These are phyloP conservation scores for Malassezia equina DNA, from an alignment of 1,284 basidiomycete genomes.

Conservation along the genomic window DNA sequence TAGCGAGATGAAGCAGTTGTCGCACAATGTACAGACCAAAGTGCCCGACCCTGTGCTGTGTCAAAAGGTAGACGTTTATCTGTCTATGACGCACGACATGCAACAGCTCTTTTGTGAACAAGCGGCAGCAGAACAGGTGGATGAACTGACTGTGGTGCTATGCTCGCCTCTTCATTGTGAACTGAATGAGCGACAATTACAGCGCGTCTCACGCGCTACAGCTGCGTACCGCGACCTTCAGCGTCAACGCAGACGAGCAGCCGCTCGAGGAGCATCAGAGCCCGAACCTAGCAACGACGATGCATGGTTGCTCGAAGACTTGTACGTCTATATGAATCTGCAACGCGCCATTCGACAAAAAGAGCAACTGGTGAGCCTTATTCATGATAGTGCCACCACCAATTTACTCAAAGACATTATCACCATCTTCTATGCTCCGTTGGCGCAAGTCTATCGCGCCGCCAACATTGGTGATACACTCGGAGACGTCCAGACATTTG, in stretches of 20 bases:
- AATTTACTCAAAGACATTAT: slow-evolving; percentile 96
- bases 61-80: slow-evolving; percentile 75
- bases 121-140: slow-evolving; percentile 59
- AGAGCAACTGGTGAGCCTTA: slow-evolving; percentile 81
- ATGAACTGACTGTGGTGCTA: slow-evolving; percentile 71
- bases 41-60: slow-evolving; percentile 77
- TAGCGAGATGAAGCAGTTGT: slow-evolving; percentile 69
- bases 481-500: slow-evolving; percentile 80
- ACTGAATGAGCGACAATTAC: slow-evolving; percentile 29
- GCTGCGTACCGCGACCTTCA: slow-evolving; percentile 42
- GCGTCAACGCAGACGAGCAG: slow-evolving; percentile 24
- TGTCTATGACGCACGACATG: slow-evolving; percentile 74
- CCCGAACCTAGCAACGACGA: slow-evolving; percentile 41
- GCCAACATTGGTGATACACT: slow-evolving; percentile 93
- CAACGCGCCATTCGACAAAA: slow-evolving; percentile 63
- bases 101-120: slow-evolving; percentile 55
- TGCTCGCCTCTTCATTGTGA: slow-evolving; percentile 66
- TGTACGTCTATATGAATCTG: slow-evolving; percentile 42
- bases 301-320: slow-evolving; percentile 46
- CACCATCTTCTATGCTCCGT: slow-evolving; percentile 93
- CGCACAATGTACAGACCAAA: slow-evolving; percentile 72
- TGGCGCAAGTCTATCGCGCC: slow-evolving; percentile 96
- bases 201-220: slow-evolving; percentile 37
- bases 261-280: slow-evolving; percentile 26
- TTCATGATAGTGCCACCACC: slow-evolving; percentile 92